Evolutionary conservation across 345 rosid genomes (phyloP), one percentile per base, ranked within the genome.

Genomic region (Odontarrhena argentea): DNA sequence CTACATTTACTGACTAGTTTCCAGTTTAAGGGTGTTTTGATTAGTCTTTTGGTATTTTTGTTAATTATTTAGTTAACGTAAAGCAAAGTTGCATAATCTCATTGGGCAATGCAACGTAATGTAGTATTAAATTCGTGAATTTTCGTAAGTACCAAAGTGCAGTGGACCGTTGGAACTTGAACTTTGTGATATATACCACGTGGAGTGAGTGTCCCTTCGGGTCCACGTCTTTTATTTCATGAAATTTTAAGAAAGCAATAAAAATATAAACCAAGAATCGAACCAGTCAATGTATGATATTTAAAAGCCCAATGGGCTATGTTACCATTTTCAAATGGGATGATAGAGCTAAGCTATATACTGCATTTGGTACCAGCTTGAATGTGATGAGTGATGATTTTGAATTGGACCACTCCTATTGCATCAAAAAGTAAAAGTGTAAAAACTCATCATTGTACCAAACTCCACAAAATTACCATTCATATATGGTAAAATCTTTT

Each of bases 381-480:
- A 55, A 58, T 47, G 68, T 73, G 72, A 25, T 68, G 50, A 49
- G 66, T 73, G 72, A 26, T 68, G 50, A 58, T 37, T 66, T 35
- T 63, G 57, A 41, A 30, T 46, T 68, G 76, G 81, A 77, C 78
- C 85, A 71, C 81, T 37, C 66, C 47, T 55, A 36, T 42, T 65
- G 74, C 37, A 44, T 18, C 46, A 60, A 45, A 32, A 32, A 5
- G 6, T 4, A 32, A 32, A 32, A 5, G 1, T 5, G 4, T 1
- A 4, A 32, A 32, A 42, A 36, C 37, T n/a, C 65, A 57, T 68
- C 72, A 68, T 30, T 70, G 46, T 70, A 43, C 46, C 47, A 45
- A 18, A 13, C 22, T 43, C 44, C 11, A 22, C 13, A 42, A 68
- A 24, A 1, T 47, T 25, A 55, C 51, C 44, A 14, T 15, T 14